Evolutionary conservation across 2,329 filamentous ascomycete species (phyloP).

Genomic region (Parastagonospora avenae): DNA sequence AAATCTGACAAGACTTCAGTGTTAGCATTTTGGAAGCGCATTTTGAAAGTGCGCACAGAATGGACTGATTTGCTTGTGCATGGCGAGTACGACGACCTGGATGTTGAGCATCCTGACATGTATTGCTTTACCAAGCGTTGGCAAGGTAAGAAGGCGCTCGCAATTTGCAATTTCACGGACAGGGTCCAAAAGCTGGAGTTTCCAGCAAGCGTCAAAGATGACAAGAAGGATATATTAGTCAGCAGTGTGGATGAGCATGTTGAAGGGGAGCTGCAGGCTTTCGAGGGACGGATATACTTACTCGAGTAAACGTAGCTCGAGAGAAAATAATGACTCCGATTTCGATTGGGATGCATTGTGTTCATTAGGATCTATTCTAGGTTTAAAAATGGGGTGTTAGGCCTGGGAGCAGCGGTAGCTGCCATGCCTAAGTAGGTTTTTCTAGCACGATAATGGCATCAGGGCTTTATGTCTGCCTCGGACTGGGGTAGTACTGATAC

Average conservation of each 20-base stretch:
- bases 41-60: slow-evolving; percentile 60
- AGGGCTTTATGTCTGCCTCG: too few species aligned
- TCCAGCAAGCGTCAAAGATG: slow-evolving; percentile 33
- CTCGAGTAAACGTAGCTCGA: slow-evolving; percentile 7
- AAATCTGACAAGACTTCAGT: slow-evolving; percentile 51
- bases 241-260: slow-evolving; percentile 20
- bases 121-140: slow-evolving; percentile 56
- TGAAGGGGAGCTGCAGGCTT: slow-evolving; percentile 29
- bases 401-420: too few species aligned
- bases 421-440: too few species aligned
- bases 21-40: slow-evolving; percentile 65
- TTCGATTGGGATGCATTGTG: too few species aligned
- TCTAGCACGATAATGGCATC: too few species aligned
- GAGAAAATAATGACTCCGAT: too few species aligned
- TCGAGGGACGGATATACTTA: slow-evolving; percentile 39
- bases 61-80: slow-evolving; percentile 65
- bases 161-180: slow-evolving; percentile 44
- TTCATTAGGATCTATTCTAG: too few species aligned
- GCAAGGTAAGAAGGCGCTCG: slow-evolving; percentile 34
- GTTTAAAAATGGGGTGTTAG: too few species aligned
- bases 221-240: slow-evolving; percentile 36
- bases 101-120: slow-evolving; percentile 59
- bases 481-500: too few species aligned
- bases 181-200: slow-evolving; percentile 38
- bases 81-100: slow-evolving; percentile 61